Base-by-base conservation (phyloP, 1,139 yeast species). In the Blastobotrys apis region DNA sequence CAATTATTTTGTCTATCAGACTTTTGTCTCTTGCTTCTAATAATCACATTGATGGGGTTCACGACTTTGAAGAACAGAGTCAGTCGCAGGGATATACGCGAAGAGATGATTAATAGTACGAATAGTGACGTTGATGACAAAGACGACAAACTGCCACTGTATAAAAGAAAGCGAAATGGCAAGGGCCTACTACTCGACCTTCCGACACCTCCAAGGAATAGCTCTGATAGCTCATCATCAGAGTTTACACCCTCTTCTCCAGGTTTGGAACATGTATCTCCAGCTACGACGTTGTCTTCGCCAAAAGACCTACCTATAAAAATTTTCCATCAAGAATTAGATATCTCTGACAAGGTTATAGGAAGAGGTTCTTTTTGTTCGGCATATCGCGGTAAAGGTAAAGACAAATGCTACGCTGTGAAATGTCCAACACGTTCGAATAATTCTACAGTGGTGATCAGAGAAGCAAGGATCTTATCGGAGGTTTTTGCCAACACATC, bases 331-430 rank as follows among this genome's bases (percentile, higher is more conserved):
- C 27, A 29, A 17, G 44, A 40, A 25, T 13, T 39, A 17, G 38
- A 35, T 10, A 17, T 38, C n/a, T 25, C 34, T 10, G 33, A 36
- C 25, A 41, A 33, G 10, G 43, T 47, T 17, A 30, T 53, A 12
- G 56, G 55, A 16, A 39, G 45, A 3, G 56, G 56, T 4, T 31
- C 54, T 15, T 53, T 53, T 42, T 49, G 53, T 33, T 43, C 41
- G 17, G 53, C 53, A 16, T 41, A 42, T 23, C 39, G 40, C 29
- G 48, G 48, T 12, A 35, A 26, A 15, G 41, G 32, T 19, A 21
- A 37, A 6, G 31, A 33, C 27, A 33, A 41, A 17, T 41, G 40
- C 1, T 47, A 44, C 15, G 56, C 55, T 4, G 44, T 53, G 9
- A 53, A 53, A 27, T 32, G 39, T 13, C 47, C 56, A 13, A 32